These are phyloP conservation scores for Cytospora mali DNA, from an alignment of 2,329 filamentous ascomycete species.

Conservation along the genomic window DNA sequence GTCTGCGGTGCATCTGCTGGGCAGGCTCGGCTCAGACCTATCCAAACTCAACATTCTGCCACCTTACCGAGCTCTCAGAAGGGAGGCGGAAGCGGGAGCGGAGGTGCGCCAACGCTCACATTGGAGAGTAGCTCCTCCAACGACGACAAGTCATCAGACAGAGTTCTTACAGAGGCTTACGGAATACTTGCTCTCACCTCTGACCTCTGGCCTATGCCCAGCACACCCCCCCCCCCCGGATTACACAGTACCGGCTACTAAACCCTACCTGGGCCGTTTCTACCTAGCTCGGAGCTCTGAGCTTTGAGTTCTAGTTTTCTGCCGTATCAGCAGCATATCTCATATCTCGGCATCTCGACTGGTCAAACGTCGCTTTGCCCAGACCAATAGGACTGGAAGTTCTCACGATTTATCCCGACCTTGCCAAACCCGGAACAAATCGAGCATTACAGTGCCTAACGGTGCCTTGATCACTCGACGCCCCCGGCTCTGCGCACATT, in stretches of 20 bases:
- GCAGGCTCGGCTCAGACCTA: conserved; percentile 22
- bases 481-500: conserved; percentile 12
- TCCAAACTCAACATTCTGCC: conserved; percentile 19
- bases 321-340: conserved; percentile 19
- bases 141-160: not conserved
- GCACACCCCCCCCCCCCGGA: conserved; percentile 12
- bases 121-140: conserved; percentile 9
- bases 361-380: conserved; percentile 21
- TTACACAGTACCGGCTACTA: conserved; percentile 7
- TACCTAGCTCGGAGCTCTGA: conserved; percentile 13
- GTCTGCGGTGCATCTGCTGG: conserved; percentile 6
- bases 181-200: not conserved
- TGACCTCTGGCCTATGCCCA: conserved; percentile 8
- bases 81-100: not conserved
- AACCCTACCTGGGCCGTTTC: conserved; percentile 16
- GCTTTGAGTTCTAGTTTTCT: not conserved
- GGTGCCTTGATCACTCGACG: conserved; percentile 24
- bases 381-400: conserved; percentile 22
- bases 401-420: conserved; percentile 17
- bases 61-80: conserved; percentile 1
- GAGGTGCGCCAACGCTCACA: conserved; percentile 12
- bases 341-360: conserved; percentile 20
- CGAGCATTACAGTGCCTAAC: conserved; percentile 21
- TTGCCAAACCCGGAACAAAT: conserved; percentile 9
- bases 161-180: not conserved